Evolutionary conservation across 2,329 filamentous ascomycete genomes (phyloP).

Genomic region (Mollisiaceae sp.): DNA sequence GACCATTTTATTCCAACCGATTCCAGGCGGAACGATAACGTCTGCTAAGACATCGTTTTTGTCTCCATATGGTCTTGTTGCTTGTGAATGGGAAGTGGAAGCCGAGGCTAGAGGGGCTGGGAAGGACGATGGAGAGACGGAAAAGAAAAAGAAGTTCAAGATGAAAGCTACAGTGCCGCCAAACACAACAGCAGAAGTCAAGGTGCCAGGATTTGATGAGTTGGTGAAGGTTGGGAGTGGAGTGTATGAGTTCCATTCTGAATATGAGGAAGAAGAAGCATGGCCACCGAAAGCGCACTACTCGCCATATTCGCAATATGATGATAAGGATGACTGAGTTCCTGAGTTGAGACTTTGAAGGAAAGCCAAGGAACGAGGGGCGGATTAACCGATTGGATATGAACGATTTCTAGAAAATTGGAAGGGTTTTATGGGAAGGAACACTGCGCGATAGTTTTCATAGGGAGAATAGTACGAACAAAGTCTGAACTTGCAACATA

Average conservation of each 20-base stretch:
- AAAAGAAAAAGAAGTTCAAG: slow-evolving; percentile 19
- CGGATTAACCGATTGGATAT: no score
- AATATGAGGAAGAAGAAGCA: slow-evolving; percentile 21
- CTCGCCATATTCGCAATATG: not conserved
- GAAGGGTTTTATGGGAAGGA: no score
- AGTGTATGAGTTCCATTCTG: slow-evolving; percentile 20
- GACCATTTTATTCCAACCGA: slow-evolving; percentile 38
- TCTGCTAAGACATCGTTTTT: slow-evolving; percentile 39
- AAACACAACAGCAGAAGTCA: slow-evolving; percentile 31
- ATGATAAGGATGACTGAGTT: slow-evolving; percentile 2
- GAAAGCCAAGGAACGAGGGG: not conserved
- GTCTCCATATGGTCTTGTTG: slow-evolving; percentile 40
- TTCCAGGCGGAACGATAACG: slow-evolving; percentile 42
- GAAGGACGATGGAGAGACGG: not conserved
- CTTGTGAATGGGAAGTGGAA: slow-evolving; percentile 31
- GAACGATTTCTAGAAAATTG: no score
- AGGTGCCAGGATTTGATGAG: slow-evolving; percentile 36
- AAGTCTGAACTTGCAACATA: not conserved
- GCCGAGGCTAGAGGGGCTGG: not conserved
- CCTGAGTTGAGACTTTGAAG: not conserved
- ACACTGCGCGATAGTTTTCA: no score
- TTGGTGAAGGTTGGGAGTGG: slow-evolving; percentile 31
- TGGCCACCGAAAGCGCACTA: slow-evolving; percentile 31
- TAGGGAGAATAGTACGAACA: not conserved
- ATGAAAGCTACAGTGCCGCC: slow-evolving; percentile 32